Evolutionary conservation across 768 basidiomycete species (phyloP).

Genomic region (Leucogyrophana mollusca): DNA sequence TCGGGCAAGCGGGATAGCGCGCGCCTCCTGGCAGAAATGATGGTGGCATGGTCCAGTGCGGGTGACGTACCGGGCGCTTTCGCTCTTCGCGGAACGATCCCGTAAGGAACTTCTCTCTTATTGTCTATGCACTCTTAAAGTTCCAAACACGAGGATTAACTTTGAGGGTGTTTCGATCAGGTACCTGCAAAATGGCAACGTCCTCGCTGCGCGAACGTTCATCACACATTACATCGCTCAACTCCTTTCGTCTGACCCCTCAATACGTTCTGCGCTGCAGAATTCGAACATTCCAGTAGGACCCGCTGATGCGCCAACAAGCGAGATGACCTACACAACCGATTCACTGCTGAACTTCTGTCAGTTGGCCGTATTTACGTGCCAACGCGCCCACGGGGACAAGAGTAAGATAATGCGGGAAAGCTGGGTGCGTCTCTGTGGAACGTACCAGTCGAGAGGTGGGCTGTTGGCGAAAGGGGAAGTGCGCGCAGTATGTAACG

Average conservation of each 20-base stretch:
- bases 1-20: conserved; percentile 91
- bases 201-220: conserved; percentile 93
- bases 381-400: conserved; percentile 82
- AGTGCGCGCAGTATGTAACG: conserved; percentile 57
- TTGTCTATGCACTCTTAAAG: neutral
- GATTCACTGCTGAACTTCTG: conserved; percentile 83
- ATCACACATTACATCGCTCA: conserved; percentile 74
- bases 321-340: conserved; percentile 72
- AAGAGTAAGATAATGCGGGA: conserved; percentile 74
- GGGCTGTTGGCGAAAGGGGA: conserved; percentile 58
- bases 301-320: conserved; percentile 34
- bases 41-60: conserved; percentile 72
- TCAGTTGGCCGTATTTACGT: conserved; percentile 86
- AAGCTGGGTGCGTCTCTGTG: conserved; percentile 82
- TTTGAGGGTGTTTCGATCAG: conserved; percentile 33
- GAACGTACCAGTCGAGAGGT: conserved; percentile 77
- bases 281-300: conserved; percentile 48
- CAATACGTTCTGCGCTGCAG: conserved; percentile 39
- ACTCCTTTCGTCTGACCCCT: conserved; percentile 48
- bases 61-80: conserved; percentile 64
- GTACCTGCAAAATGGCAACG: conserved; percentile 81
- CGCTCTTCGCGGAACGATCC: conserved; percentile 81
- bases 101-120: conserved; percentile 45
- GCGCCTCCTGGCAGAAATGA: conserved; percentile 80
- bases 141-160: neutral